These are phyloP conservation scores for Penicillium freii DNA, from an alignment of 2,329 filamentous ascomycete genomes.

Conservation along the genomic window DNA sequence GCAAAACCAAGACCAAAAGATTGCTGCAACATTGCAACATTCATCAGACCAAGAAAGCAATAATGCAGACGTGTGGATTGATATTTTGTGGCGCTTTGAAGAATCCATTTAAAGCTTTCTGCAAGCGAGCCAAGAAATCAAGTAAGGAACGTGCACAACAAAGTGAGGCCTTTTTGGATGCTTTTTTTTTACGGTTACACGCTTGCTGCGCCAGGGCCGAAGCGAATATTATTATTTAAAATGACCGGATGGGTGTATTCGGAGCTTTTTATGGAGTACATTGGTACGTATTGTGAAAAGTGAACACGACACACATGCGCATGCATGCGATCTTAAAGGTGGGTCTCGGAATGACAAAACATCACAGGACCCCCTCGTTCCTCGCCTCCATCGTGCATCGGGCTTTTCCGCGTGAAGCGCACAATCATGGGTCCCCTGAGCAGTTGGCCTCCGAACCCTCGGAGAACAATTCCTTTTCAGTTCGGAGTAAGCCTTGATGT, in stretches of 20 bases:
- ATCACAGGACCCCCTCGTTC: background rate
- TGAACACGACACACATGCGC: background rate
- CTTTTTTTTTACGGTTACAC: background rate
- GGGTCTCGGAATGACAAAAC: constrained; percentile 3
- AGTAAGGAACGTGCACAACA: background rate
- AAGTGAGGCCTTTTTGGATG: background rate
- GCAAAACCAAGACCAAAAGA: background rate
- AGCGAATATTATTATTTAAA: background rate
- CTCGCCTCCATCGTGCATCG: background rate
- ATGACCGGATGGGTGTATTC: background rate
- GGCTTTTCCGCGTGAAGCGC: background rate
- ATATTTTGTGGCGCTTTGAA: background rate
- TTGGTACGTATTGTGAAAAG: background rate
- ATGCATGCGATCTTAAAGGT: background rate
- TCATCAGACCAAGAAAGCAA: background rate
- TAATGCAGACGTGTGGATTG: background rate
- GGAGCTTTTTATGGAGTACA: background rate
- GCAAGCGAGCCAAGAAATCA: constrained; percentile 7
- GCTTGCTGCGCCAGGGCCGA: background rate
- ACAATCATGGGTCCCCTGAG: background rate
- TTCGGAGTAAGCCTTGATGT: background rate
- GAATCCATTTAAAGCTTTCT: background rate
- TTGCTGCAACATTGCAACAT: background rate
- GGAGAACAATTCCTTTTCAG: background rate
- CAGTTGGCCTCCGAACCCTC: background rate